Evolutionary conservation across 345 rosid species (phyloP).

Genomic region (Dovyalis caffra): DNA sequence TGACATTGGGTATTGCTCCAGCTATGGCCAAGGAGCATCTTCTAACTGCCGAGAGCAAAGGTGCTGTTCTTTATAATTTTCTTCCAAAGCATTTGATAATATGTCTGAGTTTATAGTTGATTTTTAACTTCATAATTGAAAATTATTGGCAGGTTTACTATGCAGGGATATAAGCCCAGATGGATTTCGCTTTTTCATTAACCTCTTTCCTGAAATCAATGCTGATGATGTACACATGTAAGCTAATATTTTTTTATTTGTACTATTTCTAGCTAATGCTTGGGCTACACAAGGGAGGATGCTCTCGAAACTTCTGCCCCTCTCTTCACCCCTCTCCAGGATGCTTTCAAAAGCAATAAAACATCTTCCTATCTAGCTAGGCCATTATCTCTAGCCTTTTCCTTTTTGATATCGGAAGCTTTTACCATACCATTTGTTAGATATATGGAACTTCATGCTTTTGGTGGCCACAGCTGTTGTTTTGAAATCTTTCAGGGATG

Average conservation of each 20-base stretch:
- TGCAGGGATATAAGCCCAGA: conserved; percentile 90
- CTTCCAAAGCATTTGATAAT: not conserved
- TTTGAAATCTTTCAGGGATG: not conserved
- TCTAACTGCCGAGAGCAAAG: conserved; percentile 84
- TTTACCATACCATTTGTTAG: not conserved
- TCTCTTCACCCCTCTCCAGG: not conserved
- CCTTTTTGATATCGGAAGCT: too few species aligned
- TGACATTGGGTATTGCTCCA: conserved; percentile 87
- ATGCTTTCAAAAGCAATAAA: not conserved
- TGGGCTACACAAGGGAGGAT: not conserved
- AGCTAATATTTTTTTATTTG: conserved; percentile 23
- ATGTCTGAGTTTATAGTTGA: not conserved
- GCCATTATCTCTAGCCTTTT: too few species aligned
- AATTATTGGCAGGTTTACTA: conserved; percentile 61
- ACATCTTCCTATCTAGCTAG: not conserved
- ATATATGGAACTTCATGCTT: not conserved
- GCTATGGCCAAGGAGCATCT: conserved; percentile 99
- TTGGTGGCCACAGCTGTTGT: not conserved
- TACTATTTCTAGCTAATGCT: not conserved
- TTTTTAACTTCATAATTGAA: conserved; percentile 5
- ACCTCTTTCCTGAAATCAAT: conserved; percentile 71
- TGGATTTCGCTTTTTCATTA: conserved; percentile 79
- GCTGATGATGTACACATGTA: conserved; percentile 54
- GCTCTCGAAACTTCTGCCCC: not conserved
- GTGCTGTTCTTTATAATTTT: conserved; percentile 32